These are phyloP conservation scores for Lentinula edodes DNA, from an alignment of 768 basidiomycete species.

Conservation along the genomic window DNA sequence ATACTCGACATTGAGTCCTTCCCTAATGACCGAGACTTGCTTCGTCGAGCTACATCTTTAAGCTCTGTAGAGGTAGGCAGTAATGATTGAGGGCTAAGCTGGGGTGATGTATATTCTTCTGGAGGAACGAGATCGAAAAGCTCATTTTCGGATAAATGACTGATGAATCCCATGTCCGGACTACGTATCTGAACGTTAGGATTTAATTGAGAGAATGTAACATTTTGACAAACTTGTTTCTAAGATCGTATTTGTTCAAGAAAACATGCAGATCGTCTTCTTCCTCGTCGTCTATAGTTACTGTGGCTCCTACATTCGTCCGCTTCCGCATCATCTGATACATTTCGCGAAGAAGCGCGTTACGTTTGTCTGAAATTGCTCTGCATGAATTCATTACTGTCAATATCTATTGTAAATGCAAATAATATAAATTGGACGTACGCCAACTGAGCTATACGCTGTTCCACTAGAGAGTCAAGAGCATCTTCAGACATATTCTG, in stretches of 20 bases:
- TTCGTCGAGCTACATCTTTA: neutral
- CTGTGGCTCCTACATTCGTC: constrained; percentile 35
- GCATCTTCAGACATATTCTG: constrained; percentile 8
- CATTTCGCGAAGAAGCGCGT: constrained; percentile 70
- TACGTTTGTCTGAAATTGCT: constrained; percentile 56
- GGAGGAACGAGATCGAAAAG: constrained; percentile 8
- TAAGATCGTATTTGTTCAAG: constrained; percentile 51
- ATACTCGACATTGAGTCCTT: neutral
- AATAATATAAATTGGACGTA: constrained; percentile 10
- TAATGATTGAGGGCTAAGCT: neutral
- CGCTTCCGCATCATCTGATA: constrained; percentile 57
- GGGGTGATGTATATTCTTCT: neutral
- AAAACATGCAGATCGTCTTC: constrained; percentile 44
- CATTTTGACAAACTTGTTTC: constrained; percentile 35
- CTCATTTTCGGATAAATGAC: constrained; percentile 7
- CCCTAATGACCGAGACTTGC: neutral
- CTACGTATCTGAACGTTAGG: constrained; percentile 15
- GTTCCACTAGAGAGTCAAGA: constrained; percentile 16
- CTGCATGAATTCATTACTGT: constrained; percentile 27
- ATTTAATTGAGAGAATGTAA: constrained; percentile 7
- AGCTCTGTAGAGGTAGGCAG: neutral
- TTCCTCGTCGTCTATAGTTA: constrained; percentile 32
- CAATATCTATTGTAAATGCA: neutral
- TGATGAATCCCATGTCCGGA: constrained; percentile 26
- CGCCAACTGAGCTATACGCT: constrained; percentile 28